Conservation (phyloP, 139 green algal species). For the Astrephomene gubernaculifera region DNA sequence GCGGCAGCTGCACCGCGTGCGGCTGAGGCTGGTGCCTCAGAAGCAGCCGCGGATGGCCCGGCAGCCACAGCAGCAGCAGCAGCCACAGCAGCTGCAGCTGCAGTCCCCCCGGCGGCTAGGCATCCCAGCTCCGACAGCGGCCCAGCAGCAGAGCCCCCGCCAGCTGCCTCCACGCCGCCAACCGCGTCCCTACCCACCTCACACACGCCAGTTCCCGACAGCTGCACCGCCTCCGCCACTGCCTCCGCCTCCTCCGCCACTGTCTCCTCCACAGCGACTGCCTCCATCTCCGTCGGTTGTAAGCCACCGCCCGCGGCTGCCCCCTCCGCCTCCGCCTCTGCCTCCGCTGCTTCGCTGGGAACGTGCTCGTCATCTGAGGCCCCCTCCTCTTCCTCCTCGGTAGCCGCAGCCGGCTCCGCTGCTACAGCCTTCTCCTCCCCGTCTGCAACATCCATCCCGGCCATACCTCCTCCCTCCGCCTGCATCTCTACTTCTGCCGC, state of each 20-base stretch:
- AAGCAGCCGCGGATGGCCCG: too few relatives aligned
- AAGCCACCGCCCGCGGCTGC: too few relatives aligned
- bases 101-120: too few relatives aligned
- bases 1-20: not conserved
- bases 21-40: not conserved
- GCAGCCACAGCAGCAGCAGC: too few relatives aligned
- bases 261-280: not conserved
- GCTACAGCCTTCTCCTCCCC: too few relatives aligned
- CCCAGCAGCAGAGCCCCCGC: too few relatives aligned
- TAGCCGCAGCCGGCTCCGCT: not conserved
- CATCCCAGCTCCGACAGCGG: too few relatives aligned
- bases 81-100: too few relatives aligned
- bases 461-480: not conserved
- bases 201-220: too few relatives aligned
- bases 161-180: too few relatives aligned
- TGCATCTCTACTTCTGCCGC: not conserved
- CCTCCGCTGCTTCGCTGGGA: not conserved
- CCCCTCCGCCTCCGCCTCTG: not conserved
- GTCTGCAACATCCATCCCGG: not conserved
- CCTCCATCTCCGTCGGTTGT: not conserved
- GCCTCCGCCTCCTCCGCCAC: not conserved
- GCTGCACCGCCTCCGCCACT: not conserved
- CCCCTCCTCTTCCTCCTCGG: not conserved
- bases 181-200: too few relatives aligned
- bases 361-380: not conserved